Percentiles rank a stretch among this genome's conserved stretches.
Evolutionary conservation across 2,329 filamentous ascomycete species (phyloP).

Genomic region (Claviceps purpurea): DNA sequence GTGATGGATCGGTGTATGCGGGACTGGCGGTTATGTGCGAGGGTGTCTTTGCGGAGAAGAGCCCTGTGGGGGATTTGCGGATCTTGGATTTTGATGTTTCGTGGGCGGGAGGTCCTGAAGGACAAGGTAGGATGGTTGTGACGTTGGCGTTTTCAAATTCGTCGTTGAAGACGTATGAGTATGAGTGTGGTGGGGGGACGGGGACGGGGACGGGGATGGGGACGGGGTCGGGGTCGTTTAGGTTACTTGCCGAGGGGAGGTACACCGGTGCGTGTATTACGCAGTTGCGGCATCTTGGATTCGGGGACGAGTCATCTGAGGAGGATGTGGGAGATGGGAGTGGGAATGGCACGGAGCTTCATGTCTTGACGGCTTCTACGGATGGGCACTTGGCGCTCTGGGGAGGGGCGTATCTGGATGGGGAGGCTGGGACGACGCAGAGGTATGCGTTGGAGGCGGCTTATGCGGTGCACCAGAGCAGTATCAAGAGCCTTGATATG

Average conservation of each 20-base stretch:
- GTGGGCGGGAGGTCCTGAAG: not conserved
- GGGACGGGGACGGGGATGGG: no score
- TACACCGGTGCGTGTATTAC: constrained; percentile 69
- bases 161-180: constrained; percentile 48
- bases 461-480: constrained; percentile 59
- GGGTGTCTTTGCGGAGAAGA: constrained; percentile 37
- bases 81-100: constrained; percentile 65
- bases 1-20: constrained; percentile 25
- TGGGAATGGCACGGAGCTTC: constrained; percentile 12
- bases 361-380: constrained; percentile 58
- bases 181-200: constrained; percentile 16
- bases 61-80: constrained; percentile 51
- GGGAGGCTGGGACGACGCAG: not conserved
- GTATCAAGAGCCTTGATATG: constrained; percentile 54
- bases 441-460: constrained; percentile 18
- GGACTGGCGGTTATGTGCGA: constrained; percentile 45
- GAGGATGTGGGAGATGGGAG: not conserved
- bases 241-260: constrained; percentile 35
- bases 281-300: constrained; percentile 37
- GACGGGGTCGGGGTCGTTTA: constrained; percentile 24
- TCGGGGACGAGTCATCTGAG: constrained; percentile 5
- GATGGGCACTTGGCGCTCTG: constrained; percentile 54
- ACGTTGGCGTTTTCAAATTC: constrained; percentile 77
- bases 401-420: constrained; percentile 12
- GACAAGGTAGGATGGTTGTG: constrained; percentile 16